A percentile compares a stretch with the other conserved stretches of the same genome.
Evolutionary conservation across 768 basidiomycete species (phyloP).

Genomic region (Pleurotus ostreatus): DNA sequence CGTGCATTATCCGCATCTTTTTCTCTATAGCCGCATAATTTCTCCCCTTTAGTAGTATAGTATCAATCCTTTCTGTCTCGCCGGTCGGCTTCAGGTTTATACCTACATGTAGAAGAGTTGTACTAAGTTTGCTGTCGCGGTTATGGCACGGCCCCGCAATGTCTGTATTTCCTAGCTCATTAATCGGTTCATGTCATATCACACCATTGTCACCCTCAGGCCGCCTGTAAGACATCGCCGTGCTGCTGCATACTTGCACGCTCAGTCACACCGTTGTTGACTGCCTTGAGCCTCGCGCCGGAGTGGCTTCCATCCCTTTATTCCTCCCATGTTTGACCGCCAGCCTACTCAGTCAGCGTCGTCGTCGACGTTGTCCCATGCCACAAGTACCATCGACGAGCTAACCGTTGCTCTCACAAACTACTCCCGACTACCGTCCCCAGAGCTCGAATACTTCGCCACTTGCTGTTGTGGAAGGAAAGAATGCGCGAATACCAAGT

Average conservation of each 20-base stretch:
- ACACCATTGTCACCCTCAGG: background rate
- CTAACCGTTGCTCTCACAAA: slow-evolving; percentile 68
- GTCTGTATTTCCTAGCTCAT: background rate
- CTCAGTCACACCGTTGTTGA: background rate
- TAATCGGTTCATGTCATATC: background rate
- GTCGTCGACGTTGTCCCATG: slow-evolving; percentile 44
- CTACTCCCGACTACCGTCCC: slow-evolving; percentile 72
- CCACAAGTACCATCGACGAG: slow-evolving; percentile 70
- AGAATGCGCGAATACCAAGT: slow-evolving; percentile 59
- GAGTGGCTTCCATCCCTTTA: background rate
- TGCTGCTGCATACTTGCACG: background rate
- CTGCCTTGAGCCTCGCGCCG: background rate
- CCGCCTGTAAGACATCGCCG: background rate
- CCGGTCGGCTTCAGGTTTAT: background rate
- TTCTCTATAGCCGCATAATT: background rate
- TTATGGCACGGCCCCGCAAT: background rate
- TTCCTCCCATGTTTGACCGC: slow-evolving; percentile 6
- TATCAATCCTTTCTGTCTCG: background rate
- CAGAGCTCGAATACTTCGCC: slow-evolving; percentile 50
- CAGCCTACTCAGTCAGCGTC: slow-evolving; percentile 27
- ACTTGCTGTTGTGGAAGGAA: slow-evolving; percentile 66
- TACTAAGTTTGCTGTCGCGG: background rate
- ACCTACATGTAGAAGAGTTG: background rate
- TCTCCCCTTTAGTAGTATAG: background rate
- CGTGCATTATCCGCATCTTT: background rate